phyloP scores from a whole-genome alignment of 1,139 yeast genomes.

The Pneumocystis canis region DNA sequence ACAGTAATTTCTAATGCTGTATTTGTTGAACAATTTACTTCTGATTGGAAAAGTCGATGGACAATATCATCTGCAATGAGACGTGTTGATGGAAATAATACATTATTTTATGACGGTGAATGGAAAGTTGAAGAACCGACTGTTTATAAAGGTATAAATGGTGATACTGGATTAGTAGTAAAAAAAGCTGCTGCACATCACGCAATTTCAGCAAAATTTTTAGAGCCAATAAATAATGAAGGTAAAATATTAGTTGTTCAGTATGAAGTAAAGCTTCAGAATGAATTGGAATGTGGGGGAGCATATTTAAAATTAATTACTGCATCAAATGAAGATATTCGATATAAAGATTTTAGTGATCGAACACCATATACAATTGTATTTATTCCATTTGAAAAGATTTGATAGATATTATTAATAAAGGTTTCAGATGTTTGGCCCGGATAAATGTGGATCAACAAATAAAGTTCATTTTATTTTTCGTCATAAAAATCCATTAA shows the following conservation, averaged over 20 bases:
- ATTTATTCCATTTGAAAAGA: background rate
- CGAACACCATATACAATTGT: conserved; percentile 56
- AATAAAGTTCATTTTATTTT: conserved; percentile 69
- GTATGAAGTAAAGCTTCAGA: conserved; percentile 73
- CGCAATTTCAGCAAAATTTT: conserved; percentile 54
- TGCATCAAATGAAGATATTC: conserved; percentile 29
- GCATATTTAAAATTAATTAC: conserved; percentile 66
- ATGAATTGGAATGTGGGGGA: conserved; percentile 71
- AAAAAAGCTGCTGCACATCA: conserved; percentile 64
- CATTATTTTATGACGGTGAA: conserved; percentile 46
- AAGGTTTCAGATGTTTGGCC: conserved; percentile 57
- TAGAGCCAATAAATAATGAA: conserved; percentile 39
- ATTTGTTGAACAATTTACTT: conserved; percentile 48
- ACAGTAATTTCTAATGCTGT: background rate
- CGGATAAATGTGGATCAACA: conserved; percentile 73
- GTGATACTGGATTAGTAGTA: conserved; percentile 62
- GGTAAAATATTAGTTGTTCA: conserved; percentile 63
- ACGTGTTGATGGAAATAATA: conserved; percentile 27
- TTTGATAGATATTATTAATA: background rate
- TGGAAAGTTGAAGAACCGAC: conserved; percentile 57
- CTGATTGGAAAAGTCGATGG: conserved; percentile 38
- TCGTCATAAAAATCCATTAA: conserved; percentile 39
- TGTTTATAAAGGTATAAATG: conserved; percentile 41
- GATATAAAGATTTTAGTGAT: conserved; percentile 36
- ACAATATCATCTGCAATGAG: conserved; percentile 44